Percentiles rank a stretch among this genome's conserved stretches.
Evolutionary conservation across 495 filamentous ascomycete genomes (phyloP).

Genomic region (Podospora pseudocomata): DNA sequence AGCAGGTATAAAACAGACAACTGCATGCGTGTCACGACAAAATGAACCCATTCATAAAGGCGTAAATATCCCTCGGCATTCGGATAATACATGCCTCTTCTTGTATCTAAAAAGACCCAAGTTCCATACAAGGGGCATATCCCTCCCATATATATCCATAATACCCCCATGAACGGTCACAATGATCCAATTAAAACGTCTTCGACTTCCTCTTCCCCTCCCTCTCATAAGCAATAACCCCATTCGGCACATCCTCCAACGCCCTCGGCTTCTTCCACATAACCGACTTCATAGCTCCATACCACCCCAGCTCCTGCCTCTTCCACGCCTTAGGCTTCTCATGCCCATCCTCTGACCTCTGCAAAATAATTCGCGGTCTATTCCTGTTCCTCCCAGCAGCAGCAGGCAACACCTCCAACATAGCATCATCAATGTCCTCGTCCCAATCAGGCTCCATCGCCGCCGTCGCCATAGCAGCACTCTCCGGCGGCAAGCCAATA

Average conservation of each 20-base stretch:
- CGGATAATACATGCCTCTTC: too few species aligned
- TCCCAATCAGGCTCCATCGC: constrained; percentile 1
- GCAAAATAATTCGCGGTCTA: constrained; percentile 33
- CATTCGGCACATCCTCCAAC: constrained; percentile 21
- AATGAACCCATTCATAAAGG: too few species aligned
- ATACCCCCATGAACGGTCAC: neutral
- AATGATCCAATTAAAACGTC: constrained; percentile 16
- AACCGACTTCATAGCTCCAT: constrained; percentile 30
- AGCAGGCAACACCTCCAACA: neutral
- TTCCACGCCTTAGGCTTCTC: constrained; percentile 35
- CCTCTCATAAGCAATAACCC: constrained; percentile 22
- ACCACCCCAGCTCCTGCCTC: constrained; percentile 40
- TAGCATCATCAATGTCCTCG: constrained; percentile 14
- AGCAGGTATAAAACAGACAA: too few species aligned
- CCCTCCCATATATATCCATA: too few species aligned
- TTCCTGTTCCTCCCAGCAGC: neutral
- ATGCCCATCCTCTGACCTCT: constrained; percentile 29
- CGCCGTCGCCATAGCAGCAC: constrained; percentile 2
- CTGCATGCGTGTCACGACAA: too few species aligned
- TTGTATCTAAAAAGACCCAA: too few species aligned
- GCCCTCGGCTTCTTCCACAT: constrained; percentile 20
- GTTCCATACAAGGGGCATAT: too few species aligned
- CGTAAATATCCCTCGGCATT: too few species aligned
- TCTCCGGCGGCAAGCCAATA: constrained; percentile 6
- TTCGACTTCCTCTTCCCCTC: constrained; percentile 16